A percentile compares a stretch with the other conserved stretches of the same genome.
phyloP scores from a whole-genome alignment of 805 yeast genomes.

The Ogataea methylovora region DNA sequence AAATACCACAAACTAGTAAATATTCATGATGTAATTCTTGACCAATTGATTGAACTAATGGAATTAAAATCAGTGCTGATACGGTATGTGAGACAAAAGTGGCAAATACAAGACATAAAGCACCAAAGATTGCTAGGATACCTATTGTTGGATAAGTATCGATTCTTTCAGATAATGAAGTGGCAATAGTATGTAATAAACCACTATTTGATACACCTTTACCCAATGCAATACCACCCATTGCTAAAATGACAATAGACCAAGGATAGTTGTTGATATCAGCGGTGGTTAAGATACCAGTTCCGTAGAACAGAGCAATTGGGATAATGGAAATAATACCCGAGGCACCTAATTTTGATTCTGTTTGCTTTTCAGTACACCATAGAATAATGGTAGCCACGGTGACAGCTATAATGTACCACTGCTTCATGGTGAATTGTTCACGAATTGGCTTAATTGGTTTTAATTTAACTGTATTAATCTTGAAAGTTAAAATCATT shows the following conservation, averaged over 20 bases:
- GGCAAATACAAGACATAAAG: slow-evolving; percentile 42
- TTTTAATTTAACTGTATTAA: slow-evolving; percentile 38
- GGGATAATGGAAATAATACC: slow-evolving; percentile 44
- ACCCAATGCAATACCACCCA: slow-evolving; percentile 51
- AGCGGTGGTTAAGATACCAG: slow-evolving; percentile 38
- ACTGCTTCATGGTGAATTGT: slow-evolving; percentile 35
- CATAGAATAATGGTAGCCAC: slow-evolving; percentile 38
- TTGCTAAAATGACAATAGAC: slow-evolving; percentile 46
- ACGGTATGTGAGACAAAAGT: slow-evolving; percentile 51
- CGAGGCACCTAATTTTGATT: slow-evolving; percentile 36
- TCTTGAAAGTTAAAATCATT: slow-evolving; percentile 49
- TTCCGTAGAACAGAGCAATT: slow-evolving; percentile 39
- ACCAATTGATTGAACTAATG: slow-evolving; percentile 44
- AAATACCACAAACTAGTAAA: slow-evolving; percentile 40
- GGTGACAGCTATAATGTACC: slow-evolving; percentile 33
- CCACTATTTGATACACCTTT: slow-evolving; percentile 42
- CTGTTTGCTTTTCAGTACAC: slow-evolving; percentile 37
- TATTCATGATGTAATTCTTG: slow-evolving; percentile 37
- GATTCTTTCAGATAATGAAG: slow-evolving; percentile 34
- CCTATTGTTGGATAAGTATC: slow-evolving; percentile 35
- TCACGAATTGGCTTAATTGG: slow-evolving; percentile 40
- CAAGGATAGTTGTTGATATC: slow-evolving; percentile 47
- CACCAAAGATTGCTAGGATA: slow-evolving; percentile 39
- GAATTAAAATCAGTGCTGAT: slow-evolving; percentile 44
- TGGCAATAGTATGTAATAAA: slow-evolving; percentile 37